Percentiles rank a stretch among this genome's conserved stretches.
phyloP scores from a whole-genome alignment of 2,329 filamentous ascomycete species.

The Sporothrix dimorphospora region DNA sequence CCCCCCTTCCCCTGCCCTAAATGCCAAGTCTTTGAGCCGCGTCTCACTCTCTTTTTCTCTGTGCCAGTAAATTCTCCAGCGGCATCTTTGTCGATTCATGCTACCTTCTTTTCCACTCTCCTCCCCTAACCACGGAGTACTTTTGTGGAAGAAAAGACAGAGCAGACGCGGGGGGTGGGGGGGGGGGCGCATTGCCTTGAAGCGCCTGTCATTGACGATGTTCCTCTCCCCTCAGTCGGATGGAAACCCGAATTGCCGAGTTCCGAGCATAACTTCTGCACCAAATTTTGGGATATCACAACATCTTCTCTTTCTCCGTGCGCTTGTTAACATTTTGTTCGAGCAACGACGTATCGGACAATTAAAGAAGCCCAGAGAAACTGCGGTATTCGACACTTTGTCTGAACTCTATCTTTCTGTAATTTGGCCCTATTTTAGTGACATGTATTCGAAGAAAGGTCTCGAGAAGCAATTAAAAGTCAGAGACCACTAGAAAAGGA shows the following conservation, averaged over 20 bases:
- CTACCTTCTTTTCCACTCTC: background rate
- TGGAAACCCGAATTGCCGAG: background rate
- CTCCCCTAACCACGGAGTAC: background rate
- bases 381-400: background rate
- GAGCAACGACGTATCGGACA: background rate
- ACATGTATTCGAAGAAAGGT: no score
- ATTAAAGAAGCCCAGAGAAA: background rate
- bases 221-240: background rate
- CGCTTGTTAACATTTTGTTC: background rate
- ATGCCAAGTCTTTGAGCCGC: background rate
- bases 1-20: background rate
- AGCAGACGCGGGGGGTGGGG: no score
- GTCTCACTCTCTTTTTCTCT: background rate
- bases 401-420: no score
- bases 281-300: background rate
- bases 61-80: background rate
- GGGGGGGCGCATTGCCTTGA: no score
- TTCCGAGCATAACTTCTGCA: background rate
- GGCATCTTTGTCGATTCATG: background rate
- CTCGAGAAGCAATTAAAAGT: no score
- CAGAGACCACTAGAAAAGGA: no score
- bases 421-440: no score
- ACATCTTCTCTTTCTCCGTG: no score
- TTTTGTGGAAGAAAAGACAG: background rate
- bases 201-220: background rate